Evolutionary conservation across 176 grass and related monocot genomes (phyloP).

Genomic region (Carex littledalei): DNA sequence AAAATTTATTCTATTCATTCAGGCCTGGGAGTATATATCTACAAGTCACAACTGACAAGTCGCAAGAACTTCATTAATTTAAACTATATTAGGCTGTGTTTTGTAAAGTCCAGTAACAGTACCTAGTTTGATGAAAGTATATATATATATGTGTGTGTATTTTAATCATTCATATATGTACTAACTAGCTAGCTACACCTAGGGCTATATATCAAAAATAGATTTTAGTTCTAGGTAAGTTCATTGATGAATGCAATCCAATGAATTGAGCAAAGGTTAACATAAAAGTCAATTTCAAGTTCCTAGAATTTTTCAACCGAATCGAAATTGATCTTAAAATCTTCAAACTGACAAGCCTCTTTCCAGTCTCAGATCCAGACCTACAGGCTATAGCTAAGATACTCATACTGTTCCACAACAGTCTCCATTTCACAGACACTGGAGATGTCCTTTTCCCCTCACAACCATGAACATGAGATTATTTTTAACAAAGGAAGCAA

Average conservation of each 20-base stretch:
- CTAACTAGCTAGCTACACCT: neutral
- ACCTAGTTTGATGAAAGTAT: neutral
- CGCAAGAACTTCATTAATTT: neutral
- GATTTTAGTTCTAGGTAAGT: neutral
- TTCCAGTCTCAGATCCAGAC: constrained; percentile 15
- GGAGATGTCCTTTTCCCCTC: neutral
- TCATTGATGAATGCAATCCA: neutral
- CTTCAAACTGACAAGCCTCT: neutral
- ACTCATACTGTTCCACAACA: neutral
- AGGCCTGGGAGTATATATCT: neutral
- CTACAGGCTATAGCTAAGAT: neutral
- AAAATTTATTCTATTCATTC: neutral
- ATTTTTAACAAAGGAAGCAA: no score
- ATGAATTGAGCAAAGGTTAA: constrained; percentile 1
- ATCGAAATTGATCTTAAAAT: no score
- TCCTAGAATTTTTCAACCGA: neutral
- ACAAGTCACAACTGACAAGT: neutral
- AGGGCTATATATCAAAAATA: neutral
- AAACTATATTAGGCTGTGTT: neutral
- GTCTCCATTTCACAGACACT: neutral
- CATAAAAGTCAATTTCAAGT: constrained; percentile 7
- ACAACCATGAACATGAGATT: no score
- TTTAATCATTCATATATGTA: neutral
- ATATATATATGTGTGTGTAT: neutral
- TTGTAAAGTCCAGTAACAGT: neutral